These are phyloP conservation scores for Nicotiana benthamiana DNA, from an alignment of 257 asterid species.

Conservation along the genomic window DNA sequence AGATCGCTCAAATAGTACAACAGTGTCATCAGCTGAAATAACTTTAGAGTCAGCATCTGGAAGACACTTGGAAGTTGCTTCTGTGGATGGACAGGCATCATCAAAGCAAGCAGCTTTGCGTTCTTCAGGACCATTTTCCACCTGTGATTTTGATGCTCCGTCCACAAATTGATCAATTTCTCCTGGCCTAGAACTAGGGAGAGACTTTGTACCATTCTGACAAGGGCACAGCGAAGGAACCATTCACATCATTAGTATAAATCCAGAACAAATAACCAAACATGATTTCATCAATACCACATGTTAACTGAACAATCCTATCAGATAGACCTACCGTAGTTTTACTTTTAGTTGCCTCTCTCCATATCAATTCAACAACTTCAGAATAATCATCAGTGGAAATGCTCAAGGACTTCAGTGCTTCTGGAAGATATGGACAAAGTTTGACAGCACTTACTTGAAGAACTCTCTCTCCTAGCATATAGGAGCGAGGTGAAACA, in stretches of 20 bases:
- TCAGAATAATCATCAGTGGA: conserved; percentile 6
- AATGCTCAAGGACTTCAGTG: conserved; percentile 6
- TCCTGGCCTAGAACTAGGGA: not conserved
- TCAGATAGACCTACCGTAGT: conserved; percentile 8
- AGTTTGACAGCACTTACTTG: conserved; percentile 11
- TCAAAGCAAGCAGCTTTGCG: not conserved
- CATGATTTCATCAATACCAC: not conserved
- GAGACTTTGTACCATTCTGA: not conserved
- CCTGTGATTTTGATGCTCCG: not conserved
- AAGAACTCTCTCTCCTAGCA: conserved; percentile 17
- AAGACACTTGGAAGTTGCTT: not conserved
- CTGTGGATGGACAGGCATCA: not conserved
- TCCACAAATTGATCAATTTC: not conserved
- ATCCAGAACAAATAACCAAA: not conserved
- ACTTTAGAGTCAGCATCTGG: not conserved
- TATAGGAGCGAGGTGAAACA: conserved; percentile 10
- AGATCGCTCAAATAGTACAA: not conserved
- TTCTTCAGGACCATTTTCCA: not conserved
- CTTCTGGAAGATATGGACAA: conserved; percentile 4
- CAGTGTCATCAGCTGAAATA: not conserved
- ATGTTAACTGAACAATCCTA: not conserved
- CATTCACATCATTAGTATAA: not conserved
- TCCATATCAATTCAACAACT: conserved; percentile 10
- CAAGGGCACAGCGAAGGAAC: not conserved
- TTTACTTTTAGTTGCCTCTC: conserved; percentile 3